These are phyloP conservation scores for Backusella liffmaniae DNA, from an alignment of 192 early-diverging fungal species.

Conservation along the genomic window DNA sequence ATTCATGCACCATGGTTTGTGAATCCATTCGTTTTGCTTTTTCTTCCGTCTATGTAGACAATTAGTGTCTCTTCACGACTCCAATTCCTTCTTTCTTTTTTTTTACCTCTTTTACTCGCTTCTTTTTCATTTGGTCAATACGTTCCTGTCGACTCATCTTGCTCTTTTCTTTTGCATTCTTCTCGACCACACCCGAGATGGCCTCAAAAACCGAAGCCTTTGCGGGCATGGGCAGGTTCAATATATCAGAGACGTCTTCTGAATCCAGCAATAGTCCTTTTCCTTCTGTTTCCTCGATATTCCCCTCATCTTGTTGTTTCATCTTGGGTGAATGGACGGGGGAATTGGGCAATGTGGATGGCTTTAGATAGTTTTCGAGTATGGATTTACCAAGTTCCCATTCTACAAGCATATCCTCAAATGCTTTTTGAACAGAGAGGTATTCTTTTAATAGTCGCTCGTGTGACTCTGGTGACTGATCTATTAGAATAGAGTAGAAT, in stretches of 20 bases:
- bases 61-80: neutral
- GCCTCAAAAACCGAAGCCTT: conserved; percentile 52
- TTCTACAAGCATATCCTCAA: conserved; percentile 47
- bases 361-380: conserved; percentile 39
- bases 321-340: neutral
- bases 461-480: neutral
- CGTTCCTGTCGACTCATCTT: conserved; percentile 47
- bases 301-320: conserved; percentile 13
- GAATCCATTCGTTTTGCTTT: conserved; percentile 32
- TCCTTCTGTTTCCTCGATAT: conserved; percentile 31
- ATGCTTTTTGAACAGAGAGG: conserved; percentile 46
- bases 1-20: conserved; percentile 55
- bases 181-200: conserved; percentile 28
- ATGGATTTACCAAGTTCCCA: conserved; percentile 51
- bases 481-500: neutral
- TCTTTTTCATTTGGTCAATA: conserved; percentile 42
- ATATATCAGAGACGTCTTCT: conserved; percentile 25
- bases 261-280: neutral
- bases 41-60: conserved; percentile 22
- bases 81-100: neutral
- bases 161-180: neutral
- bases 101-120: conserved; percentile 44
- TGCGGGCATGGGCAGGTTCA: conserved; percentile 31
- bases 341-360: neutral
- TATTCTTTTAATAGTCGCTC: conserved; percentile 42